Evolutionary conservation across 257 asterid species (phyloP), one percentile per base, ranked within the genome.

Genomic region (Scutellaria baicalensis): DNA sequence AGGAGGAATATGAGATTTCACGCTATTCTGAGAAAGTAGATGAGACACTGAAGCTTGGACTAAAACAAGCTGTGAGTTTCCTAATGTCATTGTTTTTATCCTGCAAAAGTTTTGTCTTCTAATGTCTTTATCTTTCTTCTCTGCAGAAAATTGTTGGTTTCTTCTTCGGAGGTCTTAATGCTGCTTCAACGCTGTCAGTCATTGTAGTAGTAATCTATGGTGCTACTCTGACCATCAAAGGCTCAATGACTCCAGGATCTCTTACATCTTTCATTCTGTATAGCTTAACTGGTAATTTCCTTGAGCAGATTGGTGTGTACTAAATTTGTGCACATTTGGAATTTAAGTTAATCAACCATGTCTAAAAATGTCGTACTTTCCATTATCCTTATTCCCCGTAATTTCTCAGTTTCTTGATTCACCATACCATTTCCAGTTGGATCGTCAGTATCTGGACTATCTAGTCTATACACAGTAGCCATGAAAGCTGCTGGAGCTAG

Each of bases 401-500:
- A 4, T 27, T 27, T 27, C 33, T 27, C 33, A 1, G 33, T 27
- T 56, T 78, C 51, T 33, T 66, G 45, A 70, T 75, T 67, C 42
- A 5, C 17, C 44, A 6, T 56, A 13, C 35, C 45, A 49, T 73
- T 66, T 77, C 84, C 89, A 91, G 96, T 91, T 76, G 97, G 97
- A 59, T 75, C 93, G 6, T 85, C 95, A 6, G 72, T 86, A 81
- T 85, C 97, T 47, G 81, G 85, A 49, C 68, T 91, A 55, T 91
- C 96, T 8, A 85, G 92, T 59, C 70, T 86, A 67, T 88, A 91
- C 72, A 88, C 96, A 16, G 78, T 73, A 14, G 82, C 90, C 59
- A 91, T 91, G 97, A 91, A 88, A 86, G 96, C 97, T 58, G 97
- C 97, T 55, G 96, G 97, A 74, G 96, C 97, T 44, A 91, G 96